Evolutionary conservation across 2,329 filamentous ascomycete species (phyloP).

Genomic region (Didymellaceae sp.): DNA sequence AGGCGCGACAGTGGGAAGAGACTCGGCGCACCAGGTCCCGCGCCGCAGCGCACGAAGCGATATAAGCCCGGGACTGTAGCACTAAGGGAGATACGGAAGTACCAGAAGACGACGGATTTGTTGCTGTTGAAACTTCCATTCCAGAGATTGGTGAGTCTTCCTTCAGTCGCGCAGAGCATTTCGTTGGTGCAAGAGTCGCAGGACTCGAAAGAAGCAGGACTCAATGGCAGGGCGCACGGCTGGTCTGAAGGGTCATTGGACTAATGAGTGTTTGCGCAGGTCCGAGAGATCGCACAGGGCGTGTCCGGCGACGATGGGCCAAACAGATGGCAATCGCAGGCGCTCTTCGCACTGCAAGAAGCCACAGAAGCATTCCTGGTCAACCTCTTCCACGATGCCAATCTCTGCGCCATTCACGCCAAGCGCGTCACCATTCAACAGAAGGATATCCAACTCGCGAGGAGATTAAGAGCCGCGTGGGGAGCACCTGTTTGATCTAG

Average conservation of each 20-base stretch:
- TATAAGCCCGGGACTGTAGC: conserved; percentile 78
- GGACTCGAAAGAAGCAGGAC: too few species aligned
- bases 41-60: conserved; percentile 45
- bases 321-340: conserved; percentile 85
- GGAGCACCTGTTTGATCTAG: conserved; percentile 43
- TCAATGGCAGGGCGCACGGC: too few species aligned
- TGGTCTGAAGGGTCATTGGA: background rate
- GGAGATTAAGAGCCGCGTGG: conserved; percentile 84
- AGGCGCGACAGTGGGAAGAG: conserved; percentile 30
- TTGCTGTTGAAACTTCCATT: conserved; percentile 97
- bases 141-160: conserved; percentile 75
- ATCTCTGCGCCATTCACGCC: conserved; percentile 97
- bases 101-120: conserved; percentile 97
- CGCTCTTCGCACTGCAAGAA: conserved; percentile 97
- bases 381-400: conserved; percentile 97
- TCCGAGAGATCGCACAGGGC: conserved; percentile 70
- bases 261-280: conserved; percentile 13
- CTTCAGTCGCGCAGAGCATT: background rate
- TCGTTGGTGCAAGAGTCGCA: too few species aligned
- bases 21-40: conserved; percentile 43
- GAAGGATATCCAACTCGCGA: conserved; percentile 97
- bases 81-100: conserved; percentile 97
- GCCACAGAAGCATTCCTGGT: conserved; percentile 98
- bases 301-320: conserved; percentile 74
- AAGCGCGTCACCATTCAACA: conserved; percentile 99